Evolutionary conservation across 2,329 filamentous ascomycete species (phyloP).

Genomic region (Epichloe scottii): DNA sequence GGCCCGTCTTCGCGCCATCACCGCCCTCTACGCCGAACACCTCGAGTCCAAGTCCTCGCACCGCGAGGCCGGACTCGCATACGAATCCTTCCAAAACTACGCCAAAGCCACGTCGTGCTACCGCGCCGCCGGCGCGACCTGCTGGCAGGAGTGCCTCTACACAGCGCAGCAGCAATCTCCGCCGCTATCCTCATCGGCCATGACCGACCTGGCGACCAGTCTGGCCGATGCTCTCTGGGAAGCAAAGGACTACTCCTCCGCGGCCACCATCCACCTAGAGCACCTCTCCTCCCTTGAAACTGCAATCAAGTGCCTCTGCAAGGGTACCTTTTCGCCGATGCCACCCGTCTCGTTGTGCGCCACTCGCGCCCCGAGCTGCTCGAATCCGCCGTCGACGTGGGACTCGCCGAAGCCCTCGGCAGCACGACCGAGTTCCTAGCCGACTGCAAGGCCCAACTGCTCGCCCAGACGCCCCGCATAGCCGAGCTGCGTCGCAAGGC

Average conservation of each 20-base stretch:
- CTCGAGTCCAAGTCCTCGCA: conserved; percentile 64
- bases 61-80: conserved; percentile 79
- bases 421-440: conserved; percentile 82
- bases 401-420: conserved; percentile 68
- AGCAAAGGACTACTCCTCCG: conserved; percentile 69
- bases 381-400: conserved; percentile 56
- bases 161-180: conserved; percentile 56
- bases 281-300: conserved; percentile 61
- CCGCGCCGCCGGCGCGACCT: conserved; percentile 57
- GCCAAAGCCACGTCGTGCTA: conserved; percentile 69
- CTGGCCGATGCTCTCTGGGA: conserved; percentile 73
- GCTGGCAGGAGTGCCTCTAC: conserved; percentile 86
- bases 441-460: conserved; percentile 78
- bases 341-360: conserved; percentile 62
- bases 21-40: conserved; percentile 64
- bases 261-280: conserved; percentile 69
- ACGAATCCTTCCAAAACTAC: conserved; percentile 73
- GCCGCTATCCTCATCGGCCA: conserved; percentile 44
- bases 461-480: conserved; percentile 75
- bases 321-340: conserved; percentile 75
- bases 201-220: conserved; percentile 55
- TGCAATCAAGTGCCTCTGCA: conserved; percentile 70
- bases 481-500: conserved; percentile 72
- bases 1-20: conserved; percentile 53
- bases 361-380: conserved; percentile 51